phyloP scores from a whole-genome alignment of 345 rosid species.

The Euclidium syriacum region DNA sequence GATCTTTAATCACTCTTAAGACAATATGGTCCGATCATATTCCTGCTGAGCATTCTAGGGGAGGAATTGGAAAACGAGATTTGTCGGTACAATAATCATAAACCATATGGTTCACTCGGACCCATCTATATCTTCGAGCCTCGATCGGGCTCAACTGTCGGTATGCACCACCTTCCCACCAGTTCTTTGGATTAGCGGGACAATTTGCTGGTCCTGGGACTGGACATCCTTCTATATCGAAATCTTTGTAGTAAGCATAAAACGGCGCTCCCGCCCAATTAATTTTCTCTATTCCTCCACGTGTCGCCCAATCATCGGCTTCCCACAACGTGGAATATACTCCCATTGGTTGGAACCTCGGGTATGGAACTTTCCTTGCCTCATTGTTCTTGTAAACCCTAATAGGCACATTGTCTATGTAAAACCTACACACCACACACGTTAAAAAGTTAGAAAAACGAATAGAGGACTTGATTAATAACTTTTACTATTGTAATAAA shows the following conservation, averaged over 20 bases:
- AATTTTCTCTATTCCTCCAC: conserved; percentile 88
- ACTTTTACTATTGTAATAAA: too few relatives aligned
- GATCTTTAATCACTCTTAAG: neutral
- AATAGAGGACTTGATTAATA: too few relatives aligned
- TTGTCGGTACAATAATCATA: conserved; percentile 79
- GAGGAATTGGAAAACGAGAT: conserved; percentile 66
- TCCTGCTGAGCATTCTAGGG: conserved; percentile 75
- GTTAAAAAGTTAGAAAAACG: neutral
- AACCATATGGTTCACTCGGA: conserved; percentile 84
- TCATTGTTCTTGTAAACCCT: conserved; percentile 90
- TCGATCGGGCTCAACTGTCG: conserved; percentile 55
- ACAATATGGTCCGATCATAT: conserved; percentile 25
- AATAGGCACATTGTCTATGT: conserved; percentile 68
- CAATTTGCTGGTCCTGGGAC: conserved; percentile 70
- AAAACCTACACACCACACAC: conserved; percentile 44
- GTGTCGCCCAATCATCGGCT: conserved; percentile 97
- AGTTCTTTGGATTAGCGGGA: conserved; percentile 48
- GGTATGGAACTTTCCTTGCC: conserved; percentile 64
- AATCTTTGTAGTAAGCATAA: conserved; percentile 74
- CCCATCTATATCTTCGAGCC: conserved; percentile 83
- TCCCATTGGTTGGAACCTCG: conserved; percentile 78
- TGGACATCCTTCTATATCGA: conserved; percentile 83
- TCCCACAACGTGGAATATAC: conserved; percentile 91
- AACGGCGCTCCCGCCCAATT: conserved; percentile 89
- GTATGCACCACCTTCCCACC: conserved; percentile 73